Evolutionary conservation across 176 grass and related monocot species (phyloP), one percentile per base, ranked within the genome.

Genomic region (Luzula sylvatica): DNA sequence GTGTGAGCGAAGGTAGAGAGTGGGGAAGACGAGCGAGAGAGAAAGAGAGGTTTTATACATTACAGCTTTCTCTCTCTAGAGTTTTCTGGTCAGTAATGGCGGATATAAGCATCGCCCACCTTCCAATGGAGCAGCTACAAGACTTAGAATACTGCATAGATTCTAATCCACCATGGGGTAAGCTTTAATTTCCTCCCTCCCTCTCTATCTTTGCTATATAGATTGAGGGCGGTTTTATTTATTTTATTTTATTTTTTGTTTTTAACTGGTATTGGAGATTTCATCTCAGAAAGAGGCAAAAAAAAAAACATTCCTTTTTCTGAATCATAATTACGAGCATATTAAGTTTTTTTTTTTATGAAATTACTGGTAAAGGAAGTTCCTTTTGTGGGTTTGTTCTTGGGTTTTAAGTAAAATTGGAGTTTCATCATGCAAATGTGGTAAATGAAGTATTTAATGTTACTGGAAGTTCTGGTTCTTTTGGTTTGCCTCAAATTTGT

Each of bases 61-160:
- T 50, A 14, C 25, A 11, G 21, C 45, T 28, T 27, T 51, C 18
- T 52, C 6, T 18, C 27, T 26, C 52, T 13, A 5, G 41, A 26
- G 20, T 38, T 11, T 3, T 5, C 38, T 4, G 45, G 0, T 46
- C 23, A 38, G 23, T 35, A 9, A 48, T 55, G 32, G 75, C 43
- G 58, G 67, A 67, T 56, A 71, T 66, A 40, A 66, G 53, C 62
- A 80, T 80, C 23, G 40, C 53, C 53, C 69, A 80, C 47, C 68
- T 69, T 62, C 76, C 76, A 39, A 80, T 80, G 76, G 76, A 79
- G 69, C 76, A 79, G 54, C 76, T 79, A 45, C 68, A 73, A 22
- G 76, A 79, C 41, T 73, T 79, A 61, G 76, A 79, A 39, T 79
- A 73, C 38, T 79, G 76, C 26, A 72, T 79, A 52, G 76, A 79